Conservation (phyloP, 345 rosid genomes). For the Salix koriyanagi region DNA sequence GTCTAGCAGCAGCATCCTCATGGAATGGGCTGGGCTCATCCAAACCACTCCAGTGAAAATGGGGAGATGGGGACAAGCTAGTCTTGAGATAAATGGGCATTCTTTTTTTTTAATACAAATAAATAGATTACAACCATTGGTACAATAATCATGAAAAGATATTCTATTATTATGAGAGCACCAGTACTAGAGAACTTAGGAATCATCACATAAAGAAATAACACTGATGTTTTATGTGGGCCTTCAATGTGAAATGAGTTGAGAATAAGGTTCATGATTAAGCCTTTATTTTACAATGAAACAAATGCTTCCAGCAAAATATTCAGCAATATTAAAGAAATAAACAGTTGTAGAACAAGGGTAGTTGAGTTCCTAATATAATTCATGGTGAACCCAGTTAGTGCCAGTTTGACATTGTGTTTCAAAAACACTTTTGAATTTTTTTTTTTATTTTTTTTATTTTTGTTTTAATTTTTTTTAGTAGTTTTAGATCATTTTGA, state of each 20-base stretch:
- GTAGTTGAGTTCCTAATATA: background rate
- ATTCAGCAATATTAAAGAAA: background rate
- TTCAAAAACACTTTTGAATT: no score
- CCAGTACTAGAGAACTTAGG: background rate
- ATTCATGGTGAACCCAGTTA: background rate
- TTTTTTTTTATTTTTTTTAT: no score
- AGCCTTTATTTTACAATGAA: background rate
- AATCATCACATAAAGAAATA: background rate
- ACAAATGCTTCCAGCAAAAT: no score
- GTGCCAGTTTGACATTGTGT: no score
- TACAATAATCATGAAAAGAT: no score
- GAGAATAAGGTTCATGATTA: background rate
- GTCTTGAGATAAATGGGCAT: background rate
- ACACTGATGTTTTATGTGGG: background rate
- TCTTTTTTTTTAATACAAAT: background rate
- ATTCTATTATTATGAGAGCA: background rate
- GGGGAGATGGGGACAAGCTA: background rate
- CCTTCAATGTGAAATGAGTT: background rate
- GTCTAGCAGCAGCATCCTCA: background rate
- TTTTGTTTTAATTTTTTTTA: no score
- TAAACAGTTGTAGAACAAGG: background rate
- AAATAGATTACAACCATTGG: background rate
- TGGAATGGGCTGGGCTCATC: background rate
- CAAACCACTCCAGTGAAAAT: background rate
- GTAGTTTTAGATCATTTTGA: no score